phyloP scores from a whole-genome alignment of 371 early-diverging fungal genomes.

The Lichtheimia ornata region DNA sequence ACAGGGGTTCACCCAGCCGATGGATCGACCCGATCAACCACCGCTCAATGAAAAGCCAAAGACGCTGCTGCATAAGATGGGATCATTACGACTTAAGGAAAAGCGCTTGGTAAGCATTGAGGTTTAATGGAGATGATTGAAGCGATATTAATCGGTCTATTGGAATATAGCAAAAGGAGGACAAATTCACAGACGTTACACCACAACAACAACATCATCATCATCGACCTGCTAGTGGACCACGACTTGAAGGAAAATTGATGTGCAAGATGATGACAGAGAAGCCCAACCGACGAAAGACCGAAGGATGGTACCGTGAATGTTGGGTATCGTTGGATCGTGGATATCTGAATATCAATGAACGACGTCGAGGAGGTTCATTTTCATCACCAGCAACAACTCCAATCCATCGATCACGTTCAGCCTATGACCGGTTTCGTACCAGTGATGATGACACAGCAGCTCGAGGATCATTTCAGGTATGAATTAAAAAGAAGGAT shows the following conservation, averaged over 20 bases:
- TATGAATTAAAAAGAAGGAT: too few relatives aligned
- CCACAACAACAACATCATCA: too few relatives aligned
- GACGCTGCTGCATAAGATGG: conserved; percentile 9
- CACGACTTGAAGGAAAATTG: neutral
- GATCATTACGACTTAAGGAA: conserved; percentile 6
- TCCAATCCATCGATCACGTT: neutral
- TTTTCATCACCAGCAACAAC: neutral
- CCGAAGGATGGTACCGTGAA: conserved; percentile 4
- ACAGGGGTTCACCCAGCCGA: conserved; percentile 14
- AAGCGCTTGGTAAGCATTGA: neutral
- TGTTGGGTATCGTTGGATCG: conserved; percentile 3
- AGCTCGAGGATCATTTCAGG: too few relatives aligned
- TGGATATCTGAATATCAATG: conserved; percentile 6
- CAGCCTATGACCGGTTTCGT: neutral
- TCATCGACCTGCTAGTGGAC: too few relatives aligned
- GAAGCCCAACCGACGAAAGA: neutral
- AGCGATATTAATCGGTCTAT: neutral
- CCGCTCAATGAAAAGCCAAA: conserved; percentile 4
- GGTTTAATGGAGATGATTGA: neutral
- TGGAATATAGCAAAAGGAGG: too few relatives aligned
- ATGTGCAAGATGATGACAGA: neutral
- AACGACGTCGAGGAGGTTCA: neutral
- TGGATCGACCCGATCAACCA: conserved; percentile 1
- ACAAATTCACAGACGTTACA: too few relatives aligned
- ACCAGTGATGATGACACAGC: neutral